Base-by-base conservation (phyloP, 1,284 basidiomycete species). In the Heterobasidion occidentale region DNA sequence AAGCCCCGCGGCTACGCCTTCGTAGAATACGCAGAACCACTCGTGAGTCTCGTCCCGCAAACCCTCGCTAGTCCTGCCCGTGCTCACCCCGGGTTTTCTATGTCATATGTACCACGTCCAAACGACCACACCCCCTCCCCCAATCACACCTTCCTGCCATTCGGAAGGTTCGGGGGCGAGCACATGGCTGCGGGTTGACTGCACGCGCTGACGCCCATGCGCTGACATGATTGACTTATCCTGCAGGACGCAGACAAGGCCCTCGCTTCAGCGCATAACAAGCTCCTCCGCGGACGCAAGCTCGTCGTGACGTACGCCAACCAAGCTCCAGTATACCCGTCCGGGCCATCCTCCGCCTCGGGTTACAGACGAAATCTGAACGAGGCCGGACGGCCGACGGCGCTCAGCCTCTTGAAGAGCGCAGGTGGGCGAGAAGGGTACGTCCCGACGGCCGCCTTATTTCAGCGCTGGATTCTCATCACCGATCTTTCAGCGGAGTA, bases 1-100 rank as follows among this genome's bases (percentile, higher is more conserved):
- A 96, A 93, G 69, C 94, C 96, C 1, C 77, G 94, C 17, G 96
- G 96, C 2, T 99, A 95, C 70, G 95, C 94, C 0, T 99, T 98
- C 64, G 75, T 99, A 36, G 93, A 98, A 72, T 98, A 86, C 67
- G 77, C 78, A 35, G 79, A 80, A 52, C 78, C 84, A 71, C 83
- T 86, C 73, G 94, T 97, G 72, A 77, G 92, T 86, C 52, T 51
- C 15, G 46, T 58, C 46, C 54, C 33, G 46, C 59, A 57, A 34
- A 35, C 58, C 49, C 55, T 59, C 59, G 60, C 49, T 14, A 8
- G 4, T 51, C 27, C 19, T 36, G 58, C 56, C 46, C 53, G 68
- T 66, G 71, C 79, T 83, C 70, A 81, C 71, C 77, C 78, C 74
- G 77, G 78, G 75, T 75, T 65, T 66, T 54, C 71, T 67, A 27